phyloP scores from a whole-genome alignment of 805 yeast genomes.

The Yarrowia porcina region DNA sequence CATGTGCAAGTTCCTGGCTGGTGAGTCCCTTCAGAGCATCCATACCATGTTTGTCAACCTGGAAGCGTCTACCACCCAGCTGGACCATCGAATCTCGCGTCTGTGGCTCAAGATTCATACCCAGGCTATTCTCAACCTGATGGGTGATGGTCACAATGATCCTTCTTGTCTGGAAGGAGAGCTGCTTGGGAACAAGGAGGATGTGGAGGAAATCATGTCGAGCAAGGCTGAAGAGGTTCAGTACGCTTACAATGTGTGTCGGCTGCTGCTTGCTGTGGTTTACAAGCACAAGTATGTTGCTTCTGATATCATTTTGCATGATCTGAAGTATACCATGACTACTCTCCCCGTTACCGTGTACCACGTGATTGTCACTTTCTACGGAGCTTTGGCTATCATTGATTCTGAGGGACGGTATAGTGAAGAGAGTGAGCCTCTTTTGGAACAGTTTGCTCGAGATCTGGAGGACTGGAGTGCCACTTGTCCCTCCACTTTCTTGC shows the following conservation, averaged over 20 bases:
- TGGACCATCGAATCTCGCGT: conserved; percentile 29
- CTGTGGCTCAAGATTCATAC: conserved; percentile 32
- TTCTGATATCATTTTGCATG: conserved; percentile 30
- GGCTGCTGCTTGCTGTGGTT: conserved; percentile 32
- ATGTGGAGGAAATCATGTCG: conserved; percentile 25
- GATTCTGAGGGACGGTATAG: conserved; percentile 30
- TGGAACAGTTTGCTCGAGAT: conserved; percentile 33
- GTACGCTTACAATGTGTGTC: conserved; percentile 31
- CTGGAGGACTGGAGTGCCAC: conserved; percentile 41
- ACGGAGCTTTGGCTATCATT: conserved; percentile 34
- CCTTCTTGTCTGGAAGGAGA: conserved; percentile 31
- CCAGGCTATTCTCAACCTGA: conserved; percentile 30
- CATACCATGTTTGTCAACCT: conserved; percentile 29
- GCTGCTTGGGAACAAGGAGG: conserved; percentile 28
- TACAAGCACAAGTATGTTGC: conserved; percentile 31
- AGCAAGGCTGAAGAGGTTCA: conserved; percentile 29
- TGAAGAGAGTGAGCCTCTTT: conserved; percentile 32
- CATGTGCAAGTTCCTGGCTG: conserved; percentile 32
- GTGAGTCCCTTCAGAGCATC: conserved; percentile 30
- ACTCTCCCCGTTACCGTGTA: conserved; percentile 32
- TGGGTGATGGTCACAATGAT: conserved; percentile 29
- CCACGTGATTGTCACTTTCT: conserved; percentile 32
- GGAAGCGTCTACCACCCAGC: conserved; percentile 28
- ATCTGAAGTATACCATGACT: conserved; percentile 30
- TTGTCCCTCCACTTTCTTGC: conserved; percentile 42